These are phyloP conservation scores for Pachyrhizus erosus DNA, from an alignment of 306 rosid species.

Conservation along the genomic window DNA sequence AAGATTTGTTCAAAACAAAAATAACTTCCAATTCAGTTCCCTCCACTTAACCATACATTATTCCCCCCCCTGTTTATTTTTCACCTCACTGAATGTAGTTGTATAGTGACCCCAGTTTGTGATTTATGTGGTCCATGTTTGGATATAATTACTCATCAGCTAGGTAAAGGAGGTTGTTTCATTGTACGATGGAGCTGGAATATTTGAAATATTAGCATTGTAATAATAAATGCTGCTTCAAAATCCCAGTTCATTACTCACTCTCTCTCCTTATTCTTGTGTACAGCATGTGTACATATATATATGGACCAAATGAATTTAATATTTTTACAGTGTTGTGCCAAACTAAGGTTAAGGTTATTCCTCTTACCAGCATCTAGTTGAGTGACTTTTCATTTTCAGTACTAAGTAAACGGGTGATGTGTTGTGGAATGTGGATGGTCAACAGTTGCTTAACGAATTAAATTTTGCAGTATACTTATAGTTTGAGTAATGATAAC, in stretches of 20 bases:
- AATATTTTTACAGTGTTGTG: no score
- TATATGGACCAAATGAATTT: not conserved
- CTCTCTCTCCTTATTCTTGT: not conserved
- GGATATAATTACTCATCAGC: not conserved
- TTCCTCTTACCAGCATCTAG: not conserved
- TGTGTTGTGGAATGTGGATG: not conserved
- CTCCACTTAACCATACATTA: not conserved
- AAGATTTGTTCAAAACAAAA: not conserved
- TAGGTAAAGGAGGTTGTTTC: not conserved
- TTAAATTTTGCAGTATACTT: not conserved
- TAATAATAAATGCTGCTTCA: not conserved
- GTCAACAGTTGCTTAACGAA: no score
- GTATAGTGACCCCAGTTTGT: not conserved
- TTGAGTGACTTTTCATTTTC: not conserved
- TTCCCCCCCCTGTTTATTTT: not conserved
- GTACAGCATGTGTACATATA: constrained; percentile 2
- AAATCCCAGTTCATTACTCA: not conserved
- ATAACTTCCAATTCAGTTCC: no score
- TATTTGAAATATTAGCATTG: not conserved
- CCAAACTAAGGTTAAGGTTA: not conserved
- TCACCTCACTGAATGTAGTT: not conserved
- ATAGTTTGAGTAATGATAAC: no score
- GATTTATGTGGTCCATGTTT: constrained; percentile 26
- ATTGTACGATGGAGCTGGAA: constrained; percentile 7
- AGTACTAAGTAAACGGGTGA: no score